Conservation (phyloP, 495 filamentous ascomycete species). For the Lophiostoma macrostomum region DNA sequence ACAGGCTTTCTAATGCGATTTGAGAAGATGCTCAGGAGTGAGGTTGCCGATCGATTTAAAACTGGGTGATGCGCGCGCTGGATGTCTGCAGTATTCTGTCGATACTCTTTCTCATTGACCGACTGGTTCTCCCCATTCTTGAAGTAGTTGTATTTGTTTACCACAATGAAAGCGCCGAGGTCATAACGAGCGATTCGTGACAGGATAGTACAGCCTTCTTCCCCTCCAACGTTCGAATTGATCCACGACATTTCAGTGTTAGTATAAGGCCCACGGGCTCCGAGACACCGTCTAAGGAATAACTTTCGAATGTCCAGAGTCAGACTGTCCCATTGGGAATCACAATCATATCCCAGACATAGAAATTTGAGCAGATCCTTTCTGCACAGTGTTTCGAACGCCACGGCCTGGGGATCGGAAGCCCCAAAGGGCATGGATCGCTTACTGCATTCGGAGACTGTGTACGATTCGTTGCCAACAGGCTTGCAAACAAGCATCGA, state of each 20-base stretch:
- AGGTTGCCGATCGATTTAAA: constrained; percentile 20
- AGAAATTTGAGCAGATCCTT: constrained; percentile 34
- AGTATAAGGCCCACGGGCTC: constrained; percentile 23
- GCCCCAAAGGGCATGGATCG: constrained; percentile 18
- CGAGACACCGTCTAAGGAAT: constrained; percentile 35
- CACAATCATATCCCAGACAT: constrained; percentile 37
- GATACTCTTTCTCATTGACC: constrained; percentile 23
- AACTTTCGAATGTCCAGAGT: constrained; percentile 31
- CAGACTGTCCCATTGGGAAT: constrained; percentile 38
- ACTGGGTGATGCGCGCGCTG: constrained; percentile 23
- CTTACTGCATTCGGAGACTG: constrained; percentile 35
- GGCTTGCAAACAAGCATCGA: constrained; percentile 42
- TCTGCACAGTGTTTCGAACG: constrained; percentile 19
- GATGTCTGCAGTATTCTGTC: constrained; percentile 29
- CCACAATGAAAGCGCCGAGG: constrained; percentile 32
- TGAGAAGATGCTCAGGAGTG: constrained; percentile 7
- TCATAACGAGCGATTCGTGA: constrained; percentile 35
- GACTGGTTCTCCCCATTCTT: constrained; percentile 18
- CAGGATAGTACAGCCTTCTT: constrained; percentile 30
- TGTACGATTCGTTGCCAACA: constrained; percentile 8
- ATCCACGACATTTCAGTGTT: constrained; percentile 34
- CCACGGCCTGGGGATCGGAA: background rate
- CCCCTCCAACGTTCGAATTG: constrained; percentile 23
- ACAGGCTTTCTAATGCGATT: constrained; percentile 18
- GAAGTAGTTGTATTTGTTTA: constrained; percentile 34